phyloP scores from a whole-genome alignment of 2,329 filamentous ascomycete species.

The Pseudocercospora eumusae region DNA sequence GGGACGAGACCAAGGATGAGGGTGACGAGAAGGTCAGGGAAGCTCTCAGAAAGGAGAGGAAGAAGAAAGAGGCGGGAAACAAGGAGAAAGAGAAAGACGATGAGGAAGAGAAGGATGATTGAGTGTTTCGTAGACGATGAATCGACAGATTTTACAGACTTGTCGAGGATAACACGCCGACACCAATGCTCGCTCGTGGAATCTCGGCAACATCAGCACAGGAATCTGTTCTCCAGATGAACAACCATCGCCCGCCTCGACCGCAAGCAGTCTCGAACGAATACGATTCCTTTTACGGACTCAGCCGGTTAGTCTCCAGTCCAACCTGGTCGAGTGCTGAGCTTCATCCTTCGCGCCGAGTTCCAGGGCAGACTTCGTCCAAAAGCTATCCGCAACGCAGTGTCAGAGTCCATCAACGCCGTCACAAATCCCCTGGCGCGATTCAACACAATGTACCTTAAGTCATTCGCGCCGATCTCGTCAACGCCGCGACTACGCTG shows the following conservation, averaged over 20 bases:
- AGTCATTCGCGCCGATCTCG: too few species aligned
- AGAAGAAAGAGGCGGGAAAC: constrained; percentile 30
- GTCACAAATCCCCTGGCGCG: too few species aligned
- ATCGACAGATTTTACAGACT: background rate
- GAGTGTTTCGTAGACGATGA: background rate
- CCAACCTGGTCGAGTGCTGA: background rate
- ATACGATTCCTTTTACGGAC: background rate
- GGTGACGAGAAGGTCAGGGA: constrained; percentile 37
- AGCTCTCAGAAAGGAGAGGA: constrained; percentile 59
- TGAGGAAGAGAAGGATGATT: constrained; percentile 57
- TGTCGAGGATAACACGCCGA: too few species aligned
- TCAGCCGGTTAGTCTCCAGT: background rate
- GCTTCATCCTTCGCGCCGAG: too few species aligned
- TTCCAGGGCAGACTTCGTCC: too few species aligned
- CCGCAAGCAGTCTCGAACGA: background rate
- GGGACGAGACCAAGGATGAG: constrained; percentile 45
- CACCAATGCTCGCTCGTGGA: too few species aligned
- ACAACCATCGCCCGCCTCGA: background rate
- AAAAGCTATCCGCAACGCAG: too few species aligned
- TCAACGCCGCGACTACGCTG: too few species aligned
- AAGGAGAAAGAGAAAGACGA: constrained; percentile 30
- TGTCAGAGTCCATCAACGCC: too few species aligned
- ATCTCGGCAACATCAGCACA: background rate
- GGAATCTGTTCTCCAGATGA: background rate
- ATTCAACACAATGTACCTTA: too few species aligned